Evolutionary conservation across 805 yeast species (phyloP).

Genomic region (Candida dajiaensis): DNA sequence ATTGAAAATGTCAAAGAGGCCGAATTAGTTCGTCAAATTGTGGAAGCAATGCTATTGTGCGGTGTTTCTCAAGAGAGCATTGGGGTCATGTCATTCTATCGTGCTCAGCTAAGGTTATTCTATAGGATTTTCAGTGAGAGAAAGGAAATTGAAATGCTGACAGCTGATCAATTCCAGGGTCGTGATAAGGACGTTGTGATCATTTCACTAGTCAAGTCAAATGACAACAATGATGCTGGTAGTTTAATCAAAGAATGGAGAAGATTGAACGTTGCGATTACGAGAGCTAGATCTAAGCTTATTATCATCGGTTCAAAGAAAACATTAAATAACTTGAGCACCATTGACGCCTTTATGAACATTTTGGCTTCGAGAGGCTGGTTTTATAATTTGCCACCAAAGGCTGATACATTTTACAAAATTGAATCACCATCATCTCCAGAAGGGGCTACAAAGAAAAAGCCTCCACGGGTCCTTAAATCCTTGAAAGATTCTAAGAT

Average conservation of each 20-base stretch:
- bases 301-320: constrained; percentile 74
- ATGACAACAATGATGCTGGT: constrained; percentile 60
- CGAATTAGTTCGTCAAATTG: constrained; percentile 52
- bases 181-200: constrained; percentile 90
- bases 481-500: constrained; percentile 10
- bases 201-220: constrained; percentile 84
- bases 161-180: constrained; percentile 96
- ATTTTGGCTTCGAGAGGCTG: constrained; percentile 53
- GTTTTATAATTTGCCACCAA: constrained; percentile 51
- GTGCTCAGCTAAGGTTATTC: constrained; percentile 67
- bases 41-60: constrained; percentile 46
- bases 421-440: constrained; percentile 1
- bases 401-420: constrained; percentile 14
- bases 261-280: constrained; percentile 89
- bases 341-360: constrained; percentile 54
- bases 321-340: constrained; percentile 48
- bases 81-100: constrained; percentile 86
- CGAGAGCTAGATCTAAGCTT: constrained; percentile 81
- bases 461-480: constrained; percentile 1
- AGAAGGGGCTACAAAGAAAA: constrained; percentile 1
- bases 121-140: constrained; percentile 24
- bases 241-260: constrained; percentile 83
- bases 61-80: constrained; percentile 58
- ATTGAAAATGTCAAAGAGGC: constrained; percentile 74
- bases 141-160: constrained; percentile 63